Conservation (phyloP, 768 basidiomycete genomes). For the Pluteus cervinus region DNA sequence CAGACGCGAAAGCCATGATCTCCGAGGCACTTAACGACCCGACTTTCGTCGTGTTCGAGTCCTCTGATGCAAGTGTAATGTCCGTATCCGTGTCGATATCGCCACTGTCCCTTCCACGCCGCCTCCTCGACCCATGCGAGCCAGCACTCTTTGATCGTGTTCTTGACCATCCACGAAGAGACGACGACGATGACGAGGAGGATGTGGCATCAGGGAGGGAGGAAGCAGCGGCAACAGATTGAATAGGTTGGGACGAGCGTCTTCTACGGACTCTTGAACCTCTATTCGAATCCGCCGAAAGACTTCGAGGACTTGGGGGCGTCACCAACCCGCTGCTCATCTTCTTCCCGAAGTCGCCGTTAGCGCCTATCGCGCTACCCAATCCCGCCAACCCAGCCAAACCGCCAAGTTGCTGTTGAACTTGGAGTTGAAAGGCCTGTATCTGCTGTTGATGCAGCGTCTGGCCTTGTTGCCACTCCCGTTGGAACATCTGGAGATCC, state of each 20-base stretch:
- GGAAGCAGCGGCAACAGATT: too few species aligned
- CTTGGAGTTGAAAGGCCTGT: too few species aligned
- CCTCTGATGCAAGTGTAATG: conserved; percentile 14
- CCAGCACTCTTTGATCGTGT: too few species aligned
- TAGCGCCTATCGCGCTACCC: conserved; percentile 12
- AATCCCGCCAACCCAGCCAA: too few species aligned
- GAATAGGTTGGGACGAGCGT: too few species aligned
- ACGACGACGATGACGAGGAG: conserved; percentile 17
- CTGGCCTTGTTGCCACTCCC: conserved; percentile 31
- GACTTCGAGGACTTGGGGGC: conserved; percentile 70
- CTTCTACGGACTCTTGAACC: conserved; percentile 40
- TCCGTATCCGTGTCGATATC: conserved; percentile 21
- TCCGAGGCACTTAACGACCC: conserved; percentile 7
- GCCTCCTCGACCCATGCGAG: conserved; percentile 11
- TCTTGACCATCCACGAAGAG: too few species aligned
- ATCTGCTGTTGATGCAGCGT: too few species aligned
- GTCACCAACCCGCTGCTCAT: conserved; percentile 54
- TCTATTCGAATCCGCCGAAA: conserved; percentile 54
- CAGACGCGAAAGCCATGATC: conserved; percentile 52
- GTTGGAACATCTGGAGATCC: conserved; percentile 19
- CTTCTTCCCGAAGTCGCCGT: conserved; percentile 31
- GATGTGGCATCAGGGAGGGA: too few species aligned
- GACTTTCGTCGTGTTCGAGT: too few species aligned
- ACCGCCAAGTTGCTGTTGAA: too few species aligned
- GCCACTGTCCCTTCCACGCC: conserved; percentile 13